Evolutionary conservation across 2,329 filamentous ascomycete species (phyloP).

Genomic region (Penicillium rolfsii): DNA sequence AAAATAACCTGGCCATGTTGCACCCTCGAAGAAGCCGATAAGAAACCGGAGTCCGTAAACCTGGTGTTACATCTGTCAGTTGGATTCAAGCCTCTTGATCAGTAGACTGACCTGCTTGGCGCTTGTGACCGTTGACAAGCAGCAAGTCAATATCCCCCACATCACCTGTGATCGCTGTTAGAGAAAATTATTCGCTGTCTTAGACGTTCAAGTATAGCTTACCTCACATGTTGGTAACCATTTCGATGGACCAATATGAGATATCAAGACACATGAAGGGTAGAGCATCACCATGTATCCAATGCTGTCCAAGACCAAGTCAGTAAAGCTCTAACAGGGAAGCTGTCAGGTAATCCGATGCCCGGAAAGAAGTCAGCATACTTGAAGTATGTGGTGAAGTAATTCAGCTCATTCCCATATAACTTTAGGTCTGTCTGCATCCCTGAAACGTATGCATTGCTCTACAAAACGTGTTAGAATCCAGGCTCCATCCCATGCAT

Average conservation of each 20-base stretch:
- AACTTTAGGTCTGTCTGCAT: background rate
- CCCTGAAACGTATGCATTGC: background rate
- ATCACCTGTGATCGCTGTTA: background rate
- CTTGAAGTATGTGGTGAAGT: background rate
- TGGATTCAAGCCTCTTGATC: background rate
- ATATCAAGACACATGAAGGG: background rate
- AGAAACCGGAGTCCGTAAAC: background rate
- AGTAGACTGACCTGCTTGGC: background rate
- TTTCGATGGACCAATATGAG: background rate
- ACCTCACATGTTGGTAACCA: background rate
- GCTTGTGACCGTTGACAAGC: background rate
- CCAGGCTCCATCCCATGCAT: background rate
- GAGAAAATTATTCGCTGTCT: background rate
- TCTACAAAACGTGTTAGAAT: background rate
- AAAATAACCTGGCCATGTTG: conserved; percentile 4
- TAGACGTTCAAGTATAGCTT: background rate
- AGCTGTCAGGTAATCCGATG: background rate
- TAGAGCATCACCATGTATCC: background rate
- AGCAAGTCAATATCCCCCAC: background rate
- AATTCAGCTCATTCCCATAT: background rate
- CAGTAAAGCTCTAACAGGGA: background rate
- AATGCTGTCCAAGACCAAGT: background rate
- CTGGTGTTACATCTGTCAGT: background rate
- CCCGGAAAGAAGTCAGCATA: background rate
- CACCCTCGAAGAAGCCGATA: background rate